Base-by-base conservation (phyloP, 345 rosid species). In the Lumnitzera racemosa region DNA sequence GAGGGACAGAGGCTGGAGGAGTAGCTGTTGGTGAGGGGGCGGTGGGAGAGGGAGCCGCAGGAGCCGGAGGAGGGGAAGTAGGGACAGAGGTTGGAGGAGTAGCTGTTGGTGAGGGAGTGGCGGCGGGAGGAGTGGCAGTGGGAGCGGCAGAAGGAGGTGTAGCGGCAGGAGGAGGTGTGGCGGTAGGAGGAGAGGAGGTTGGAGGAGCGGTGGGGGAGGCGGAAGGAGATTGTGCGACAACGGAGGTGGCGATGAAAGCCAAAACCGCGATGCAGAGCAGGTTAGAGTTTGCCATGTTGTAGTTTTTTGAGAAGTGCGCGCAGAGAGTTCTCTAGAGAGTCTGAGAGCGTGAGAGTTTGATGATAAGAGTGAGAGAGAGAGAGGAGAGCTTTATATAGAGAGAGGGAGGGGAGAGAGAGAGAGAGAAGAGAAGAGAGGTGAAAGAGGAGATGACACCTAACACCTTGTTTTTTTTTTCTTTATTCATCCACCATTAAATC, bases 211-310 rank as follows among this genome's bases (percentile, higher is more conserved):
- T 51, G 54, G 54, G 54, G 10, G 54, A 16, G 54, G 55, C 55
- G 55, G 16, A 17, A 1, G 55, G 55, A n/a, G 55, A 17, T 24
- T 52, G 55, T 10, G 55, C 55, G 7, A n/a, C 24, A 13, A 24
- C 24, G 24, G 55, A 52, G 55, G 20, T 24, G 55, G 55, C 55
- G 55, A n/a, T 24, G 55, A 52, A 3, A 13, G 55, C 55, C 24
- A 16, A 16, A n/a, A 52, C 3, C 24, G 23, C 20, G 9, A 52
- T 11, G 55, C 3, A 14, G 23, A 52, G 55, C 24, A 16, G 20
- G 20, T 10, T 52, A 7, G 55, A 36, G 43, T 9, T 16, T 2
- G 55, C 55, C 55, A 24, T 10, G 24, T 52, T 52, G 23, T 8
- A 3, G 43, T 9, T 36, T 9, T 36, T 10, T 16, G 15, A 10